Conservation (phyloP, 1,139 yeast genomes). For the Maudiozyma humilis region DNA sequence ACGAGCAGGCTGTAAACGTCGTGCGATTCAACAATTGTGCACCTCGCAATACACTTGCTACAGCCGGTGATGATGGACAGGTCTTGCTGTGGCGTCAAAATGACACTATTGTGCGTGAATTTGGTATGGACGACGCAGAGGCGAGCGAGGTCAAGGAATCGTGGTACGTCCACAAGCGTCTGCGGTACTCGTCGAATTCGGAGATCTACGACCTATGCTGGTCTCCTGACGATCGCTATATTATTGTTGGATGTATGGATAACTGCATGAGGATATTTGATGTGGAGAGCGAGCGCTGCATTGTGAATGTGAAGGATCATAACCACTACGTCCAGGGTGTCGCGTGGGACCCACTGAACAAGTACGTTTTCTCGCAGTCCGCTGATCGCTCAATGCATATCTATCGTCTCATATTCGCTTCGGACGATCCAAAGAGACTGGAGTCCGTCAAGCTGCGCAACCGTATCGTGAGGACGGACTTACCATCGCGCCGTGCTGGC, state of each 20-base stretch:
- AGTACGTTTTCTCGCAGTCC: constrained; percentile 75
- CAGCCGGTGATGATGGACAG: constrained; percentile 94
- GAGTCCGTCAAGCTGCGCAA: constrained; percentile 22
- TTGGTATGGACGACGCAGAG: constrained; percentile 19
- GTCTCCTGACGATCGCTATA: constrained; percentile 73
- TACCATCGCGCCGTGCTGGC: constrained; percentile 20
- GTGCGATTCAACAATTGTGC: constrained; percentile 59
- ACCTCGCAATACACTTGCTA: constrained; percentile 57
- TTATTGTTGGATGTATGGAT: constrained; percentile 91
- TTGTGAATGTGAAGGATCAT: constrained; percentile 64
- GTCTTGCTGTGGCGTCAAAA: constrained; percentile 68
- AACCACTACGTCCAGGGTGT: constrained; percentile 91
- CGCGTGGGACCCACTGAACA: constrained; percentile 82
- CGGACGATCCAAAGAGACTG: constrained; percentile 9
- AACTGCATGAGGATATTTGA: constrained; percentile 66
- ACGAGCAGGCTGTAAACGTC: constrained; percentile 89
- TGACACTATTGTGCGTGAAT: constrained; percentile 45
- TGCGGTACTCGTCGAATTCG: constrained; percentile 29
- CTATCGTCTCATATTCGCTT: constrained; percentile 33
- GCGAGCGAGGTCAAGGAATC: constrained; percentile 54
- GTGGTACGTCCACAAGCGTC: constrained; percentile 43
- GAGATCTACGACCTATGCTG: constrained; percentile 88
- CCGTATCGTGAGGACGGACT: constrained; percentile 25
- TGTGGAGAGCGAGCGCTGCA: constrained; percentile 48
- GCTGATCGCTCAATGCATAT: constrained; percentile 80